Conservation (phyloP, 306 rosid genomes). For the Cucurbita maxima region DNA sequence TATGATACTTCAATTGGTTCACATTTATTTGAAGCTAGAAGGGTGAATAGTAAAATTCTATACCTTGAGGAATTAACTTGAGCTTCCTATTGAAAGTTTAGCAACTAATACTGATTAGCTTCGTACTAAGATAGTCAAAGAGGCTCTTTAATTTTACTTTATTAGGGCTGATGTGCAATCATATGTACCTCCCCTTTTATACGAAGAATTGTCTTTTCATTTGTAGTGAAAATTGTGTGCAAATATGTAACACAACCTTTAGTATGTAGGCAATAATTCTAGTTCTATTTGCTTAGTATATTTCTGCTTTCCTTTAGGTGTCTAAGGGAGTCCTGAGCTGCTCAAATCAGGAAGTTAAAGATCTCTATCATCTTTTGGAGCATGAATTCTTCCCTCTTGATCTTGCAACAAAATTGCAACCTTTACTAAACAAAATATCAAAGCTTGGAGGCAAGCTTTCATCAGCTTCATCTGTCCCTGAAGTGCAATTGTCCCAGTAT, state of each 20-base stretch:
- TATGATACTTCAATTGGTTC: background rate
- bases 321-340: constrained; percentile 88
- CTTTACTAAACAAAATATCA: constrained; percentile 50
- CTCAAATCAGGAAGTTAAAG: constrained; percentile 91
- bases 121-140: background rate
- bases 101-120: background rate
- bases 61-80: background rate
- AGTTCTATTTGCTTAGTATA: background rate
- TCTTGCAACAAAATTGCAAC: constrained; percentile 68
- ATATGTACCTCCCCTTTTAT: background rate
- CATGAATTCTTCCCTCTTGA: constrained; percentile 75
- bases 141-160: too few species aligned
- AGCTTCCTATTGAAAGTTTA: background rate
- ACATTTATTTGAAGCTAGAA: background rate
- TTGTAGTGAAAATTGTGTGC: background rate
- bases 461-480: constrained; percentile 86
- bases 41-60: background rate
- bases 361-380: constrained; percentile 72
- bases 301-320: constrained; percentile 21
- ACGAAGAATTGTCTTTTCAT: background rate
- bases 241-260: background rate
- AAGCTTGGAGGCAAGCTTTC: constrained; percentile 80
- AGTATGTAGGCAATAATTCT: background rate
- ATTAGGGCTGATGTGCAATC: background rate
- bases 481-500: constrained; percentile 72